Conservation (phyloP, 495 filamentous ascomycete genomes). For the Choiromyces venosus region DNA sequence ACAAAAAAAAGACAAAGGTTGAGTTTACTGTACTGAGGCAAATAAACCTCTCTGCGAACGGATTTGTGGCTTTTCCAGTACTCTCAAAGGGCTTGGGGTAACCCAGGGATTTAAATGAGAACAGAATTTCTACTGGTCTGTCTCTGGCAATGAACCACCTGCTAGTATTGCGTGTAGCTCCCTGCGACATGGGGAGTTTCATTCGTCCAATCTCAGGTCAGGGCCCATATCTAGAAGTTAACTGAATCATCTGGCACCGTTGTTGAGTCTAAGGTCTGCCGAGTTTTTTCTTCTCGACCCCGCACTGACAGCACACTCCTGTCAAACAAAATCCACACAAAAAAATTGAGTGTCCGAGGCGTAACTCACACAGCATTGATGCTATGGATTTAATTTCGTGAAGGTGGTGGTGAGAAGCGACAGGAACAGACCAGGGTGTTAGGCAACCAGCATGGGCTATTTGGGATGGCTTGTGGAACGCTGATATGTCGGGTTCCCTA, state of each 20-base stretch:
- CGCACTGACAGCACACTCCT: background rate
- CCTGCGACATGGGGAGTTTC: background rate
- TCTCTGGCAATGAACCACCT: background rate
- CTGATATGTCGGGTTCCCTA: background rate
- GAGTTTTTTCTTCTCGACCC: background rate
- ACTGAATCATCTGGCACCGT: background rate
- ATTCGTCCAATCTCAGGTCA: background rate
- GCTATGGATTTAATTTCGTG: background rate
- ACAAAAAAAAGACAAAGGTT: background rate
- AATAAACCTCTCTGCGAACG: background rate
- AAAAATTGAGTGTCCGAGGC: background rate
- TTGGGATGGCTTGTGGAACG: background rate
- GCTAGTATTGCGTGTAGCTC: background rate
- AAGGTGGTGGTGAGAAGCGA: background rate
- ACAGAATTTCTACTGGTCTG: background rate
- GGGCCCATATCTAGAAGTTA: background rate
- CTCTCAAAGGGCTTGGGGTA: background rate
- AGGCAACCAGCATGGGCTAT: background rate
- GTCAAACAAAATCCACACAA: background rate
- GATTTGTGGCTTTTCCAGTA: background rate
- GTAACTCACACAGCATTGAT: too few relatives aligned
- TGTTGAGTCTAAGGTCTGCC: background rate
- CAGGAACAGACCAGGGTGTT: background rate
- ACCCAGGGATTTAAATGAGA: background rate
- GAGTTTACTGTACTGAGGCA: background rate